These are phyloP conservation scores for Carex kokanica DNA, from an alignment of 176 grass and related monocot species.

Conservation along the genomic window DNA sequence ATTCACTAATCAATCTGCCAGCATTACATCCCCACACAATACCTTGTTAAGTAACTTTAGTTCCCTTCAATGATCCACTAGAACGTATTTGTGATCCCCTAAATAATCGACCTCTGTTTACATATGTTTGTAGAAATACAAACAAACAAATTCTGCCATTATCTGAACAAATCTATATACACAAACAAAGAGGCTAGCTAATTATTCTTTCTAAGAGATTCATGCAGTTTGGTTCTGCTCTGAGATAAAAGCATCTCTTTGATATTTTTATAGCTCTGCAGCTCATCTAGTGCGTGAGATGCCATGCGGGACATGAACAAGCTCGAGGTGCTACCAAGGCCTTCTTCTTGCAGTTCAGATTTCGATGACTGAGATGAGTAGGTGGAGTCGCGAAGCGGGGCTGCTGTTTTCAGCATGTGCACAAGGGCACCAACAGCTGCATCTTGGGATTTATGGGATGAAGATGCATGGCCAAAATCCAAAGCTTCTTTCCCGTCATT, in stretches of 20 bases:
- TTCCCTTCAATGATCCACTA: background rate
- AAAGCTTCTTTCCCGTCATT: conserved; percentile 55
- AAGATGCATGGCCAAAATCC: conserved; percentile 41
- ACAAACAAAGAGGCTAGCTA: conserved; percentile 16
- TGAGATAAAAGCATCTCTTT: conserved; percentile 53
- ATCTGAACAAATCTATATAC: conserved; percentile 27
- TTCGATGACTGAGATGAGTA: conserved; percentile 45
- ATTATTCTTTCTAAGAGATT: conserved; percentile 2
- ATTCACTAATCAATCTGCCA: background rate
- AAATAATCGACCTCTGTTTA: conserved; percentile 18
- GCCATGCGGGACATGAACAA: conserved; percentile 47
- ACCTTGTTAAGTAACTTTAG: background rate
- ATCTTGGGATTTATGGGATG: conserved; percentile 77
- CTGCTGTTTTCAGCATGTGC: conserved; percentile 54
- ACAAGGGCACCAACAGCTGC: conserved; percentile 76
- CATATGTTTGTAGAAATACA: conserved; percentile 26
- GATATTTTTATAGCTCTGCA: conserved; percentile 60
- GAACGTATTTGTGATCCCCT: background rate
- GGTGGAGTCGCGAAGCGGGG: conserved; percentile 52
- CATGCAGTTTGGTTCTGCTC: conserved; percentile 37
- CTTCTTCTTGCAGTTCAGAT: conserved; percentile 36
- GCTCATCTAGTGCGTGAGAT: conserved; percentile 67
- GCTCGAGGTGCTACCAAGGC: conserved; percentile 30
- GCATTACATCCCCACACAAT: background rate
- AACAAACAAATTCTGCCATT: conserved; percentile 25